These are phyloP conservation scores for Encephalitozoon hellem DNA, from an alignment of 371 early-diverging fungal genomes.

Conservation along the genomic window DNA sequence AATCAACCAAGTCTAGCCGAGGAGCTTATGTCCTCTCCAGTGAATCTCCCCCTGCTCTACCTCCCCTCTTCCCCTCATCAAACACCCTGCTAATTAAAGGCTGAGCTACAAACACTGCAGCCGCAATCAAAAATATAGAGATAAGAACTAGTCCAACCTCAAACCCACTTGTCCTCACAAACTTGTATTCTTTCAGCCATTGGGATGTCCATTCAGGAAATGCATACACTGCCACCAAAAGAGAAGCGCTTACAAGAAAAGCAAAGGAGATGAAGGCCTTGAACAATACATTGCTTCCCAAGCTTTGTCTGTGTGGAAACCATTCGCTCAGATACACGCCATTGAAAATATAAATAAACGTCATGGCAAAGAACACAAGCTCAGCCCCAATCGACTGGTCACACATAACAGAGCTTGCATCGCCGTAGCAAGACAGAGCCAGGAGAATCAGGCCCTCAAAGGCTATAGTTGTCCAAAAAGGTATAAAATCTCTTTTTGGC, in stretches of 20 bases:
- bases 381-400: slow-evolving; percentile 3
- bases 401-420: neutral
- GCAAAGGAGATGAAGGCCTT: neutral
- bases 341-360: slow-evolving; percentile 19
- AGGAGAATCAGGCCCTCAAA: neutral
- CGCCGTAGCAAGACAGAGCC: neutral
- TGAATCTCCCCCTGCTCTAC: neutral
- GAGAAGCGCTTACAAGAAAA: neutral
- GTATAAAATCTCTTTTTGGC: neutral
- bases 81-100: neutral
- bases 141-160: neutral
- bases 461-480: slow-evolving; percentile 9
- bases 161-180: neutral
- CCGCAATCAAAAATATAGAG: neutral
- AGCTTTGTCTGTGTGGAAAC: slow-evolving; percentile 14
- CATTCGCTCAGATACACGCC: slow-evolving; percentile 27
- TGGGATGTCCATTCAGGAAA: neutral
- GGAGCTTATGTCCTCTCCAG: neutral
- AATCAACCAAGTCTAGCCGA: neutral
- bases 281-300: neutral
- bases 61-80: neutral
- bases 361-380: slow-evolving; percentile 12
- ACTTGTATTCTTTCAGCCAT: neutral
- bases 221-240: neutral
- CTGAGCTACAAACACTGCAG: neutral